phyloP scores from a whole-genome alignment of 345 rosid genomes.

The Luvunga scandens region DNA sequence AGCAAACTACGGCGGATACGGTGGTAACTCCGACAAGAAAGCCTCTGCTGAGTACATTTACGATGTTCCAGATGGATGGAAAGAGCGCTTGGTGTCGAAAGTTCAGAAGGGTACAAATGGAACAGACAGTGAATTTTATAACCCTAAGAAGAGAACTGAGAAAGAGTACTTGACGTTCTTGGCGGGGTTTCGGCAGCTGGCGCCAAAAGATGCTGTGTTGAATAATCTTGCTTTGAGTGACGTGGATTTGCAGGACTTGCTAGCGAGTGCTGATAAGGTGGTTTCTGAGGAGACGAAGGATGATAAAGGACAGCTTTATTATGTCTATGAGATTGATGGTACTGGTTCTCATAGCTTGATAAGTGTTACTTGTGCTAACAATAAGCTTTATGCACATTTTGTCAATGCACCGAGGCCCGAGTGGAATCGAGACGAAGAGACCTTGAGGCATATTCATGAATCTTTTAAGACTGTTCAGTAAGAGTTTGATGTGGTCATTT shows the following conservation, averaged over 20 bases:
- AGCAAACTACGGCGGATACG: conserved; percentile 88
- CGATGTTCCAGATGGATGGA: conserved; percentile 93
- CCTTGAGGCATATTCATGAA: conserved; percentile 73
- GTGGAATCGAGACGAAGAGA: conserved; percentile 77
- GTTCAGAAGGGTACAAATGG: conserved; percentile 95
- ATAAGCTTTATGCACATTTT: conserved; percentile 90
- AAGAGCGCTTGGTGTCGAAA: conserved; percentile 84
- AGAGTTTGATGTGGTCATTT: neutral
- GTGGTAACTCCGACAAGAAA: conserved; percentile 86
- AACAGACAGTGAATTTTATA: conserved; percentile 85
- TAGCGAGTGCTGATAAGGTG: conserved; percentile 68
- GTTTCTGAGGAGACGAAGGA: conserved; percentile 61
- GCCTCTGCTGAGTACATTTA: conserved; percentile 86
- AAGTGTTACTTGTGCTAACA: conserved; percentile 78
- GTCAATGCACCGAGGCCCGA: conserved; percentile 81
- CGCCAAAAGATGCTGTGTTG: conserved; percentile 68
- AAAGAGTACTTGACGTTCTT: conserved; percentile 83
- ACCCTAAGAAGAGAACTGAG: conserved; percentile 79
- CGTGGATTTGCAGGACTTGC: conserved; percentile 77
- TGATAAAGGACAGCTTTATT: conserved; percentile 69
- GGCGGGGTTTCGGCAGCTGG: conserved; percentile 73
- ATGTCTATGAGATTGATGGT: conserved; percentile 79
- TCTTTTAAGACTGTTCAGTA: conserved; percentile 73
- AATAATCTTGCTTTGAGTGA: conserved; percentile 83
- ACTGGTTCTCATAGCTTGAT: conserved; percentile 69